Base-by-base conservation (phyloP, 257 asterid species). In the Solanum etuberosum region DNA sequence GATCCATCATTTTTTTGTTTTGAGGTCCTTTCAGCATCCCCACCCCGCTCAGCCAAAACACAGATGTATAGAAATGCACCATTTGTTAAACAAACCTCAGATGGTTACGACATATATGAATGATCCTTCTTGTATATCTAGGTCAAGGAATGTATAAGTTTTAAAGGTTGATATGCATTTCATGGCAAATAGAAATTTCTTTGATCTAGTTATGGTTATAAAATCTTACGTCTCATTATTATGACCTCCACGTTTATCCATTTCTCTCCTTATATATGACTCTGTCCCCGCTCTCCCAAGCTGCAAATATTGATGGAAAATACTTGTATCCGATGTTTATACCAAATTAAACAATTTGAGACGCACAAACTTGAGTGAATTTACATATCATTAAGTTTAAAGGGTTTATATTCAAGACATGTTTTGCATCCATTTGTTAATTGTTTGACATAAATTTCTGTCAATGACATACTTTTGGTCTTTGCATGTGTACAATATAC, bases 31-130 rank as follows among this genome's bases (percentile, higher is more conserved):
- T 42, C n/a, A 14, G 61, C 21, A 43, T 43, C 40, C 48, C 40
- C 84, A 15, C 6, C 16, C 40, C 37, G 14, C 25, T 25, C 25
- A 27, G 16, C 84, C 25, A 46, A 5, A 80, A 27, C 65, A 9
- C 65, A 29, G 42, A 59, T 78, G 91, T 89, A 88, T 82, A 86
- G 74, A 77, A 48, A 80, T 89, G 65, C 72, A 68, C 48, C 82
- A 13, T 77, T 57, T 63, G 15, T 29, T 68, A 78, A 59, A 77
- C n/a, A 11, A 43, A 46, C 84, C 65, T 78, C 27, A 43, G 63
- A 43, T 78, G 61, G 8, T 76, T 76, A 37, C 38, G 59, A 25
- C 63, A 15, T 78, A 23, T 43, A 78, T 27, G 38, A 54, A 43
- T 78, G 25, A 42, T 78, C 61, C 84, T 78, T 57, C 37, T 77